These are phyloP conservation scores for Bretschneidera sinensis DNA, from an alignment of 345 rosid species.

Conservation along the genomic window DNA sequence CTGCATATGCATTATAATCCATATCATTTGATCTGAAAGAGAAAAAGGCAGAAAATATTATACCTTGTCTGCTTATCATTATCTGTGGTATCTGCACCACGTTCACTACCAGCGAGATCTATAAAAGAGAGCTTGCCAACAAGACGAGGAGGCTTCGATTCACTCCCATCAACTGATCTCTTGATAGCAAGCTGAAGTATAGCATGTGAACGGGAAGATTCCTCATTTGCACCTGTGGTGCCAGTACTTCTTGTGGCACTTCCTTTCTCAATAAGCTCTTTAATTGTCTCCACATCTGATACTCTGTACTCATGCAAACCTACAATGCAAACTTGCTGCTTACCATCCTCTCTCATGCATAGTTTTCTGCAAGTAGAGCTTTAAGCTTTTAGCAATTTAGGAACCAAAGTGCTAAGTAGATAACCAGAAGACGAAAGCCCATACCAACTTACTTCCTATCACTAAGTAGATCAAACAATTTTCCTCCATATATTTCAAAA, in stretches of 20 bases:
- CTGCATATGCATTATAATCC: background rate
- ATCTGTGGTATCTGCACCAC: conserved; percentile 72
- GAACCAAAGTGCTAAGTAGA: conserved; percentile 5
- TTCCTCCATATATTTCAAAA: conserved; percentile 72
- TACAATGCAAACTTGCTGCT: conserved; percentile 65
- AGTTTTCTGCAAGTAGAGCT: conserved; percentile 41
- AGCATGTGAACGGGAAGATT: conserved; percentile 68
- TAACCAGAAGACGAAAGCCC: conserved; percentile 8
- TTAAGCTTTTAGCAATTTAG: conserved; percentile 3
- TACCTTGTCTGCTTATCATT: conserved; percentile 70
- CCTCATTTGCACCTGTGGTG: conserved; percentile 67
- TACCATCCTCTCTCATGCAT: conserved; percentile 70
- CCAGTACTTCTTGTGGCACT: conserved; percentile 60
- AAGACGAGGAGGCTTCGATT: conserved; percentile 44
- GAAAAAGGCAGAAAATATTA: background rate
- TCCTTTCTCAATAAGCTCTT: conserved; percentile 53
- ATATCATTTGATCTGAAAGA: background rate
- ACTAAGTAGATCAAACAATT: conserved; percentile 61
- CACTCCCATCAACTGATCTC: conserved; percentile 42
- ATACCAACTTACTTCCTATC: conserved; percentile 52
- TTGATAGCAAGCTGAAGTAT: conserved; percentile 64
- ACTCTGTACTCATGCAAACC: conserved; percentile 60
- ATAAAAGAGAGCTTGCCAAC: conserved; percentile 65
- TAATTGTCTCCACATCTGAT: conserved; percentile 49
- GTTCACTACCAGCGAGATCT: conserved; percentile 71